Conservation (phyloP, 768 basidiomycete genomes). For the Termitomyces sp. region DNA sequence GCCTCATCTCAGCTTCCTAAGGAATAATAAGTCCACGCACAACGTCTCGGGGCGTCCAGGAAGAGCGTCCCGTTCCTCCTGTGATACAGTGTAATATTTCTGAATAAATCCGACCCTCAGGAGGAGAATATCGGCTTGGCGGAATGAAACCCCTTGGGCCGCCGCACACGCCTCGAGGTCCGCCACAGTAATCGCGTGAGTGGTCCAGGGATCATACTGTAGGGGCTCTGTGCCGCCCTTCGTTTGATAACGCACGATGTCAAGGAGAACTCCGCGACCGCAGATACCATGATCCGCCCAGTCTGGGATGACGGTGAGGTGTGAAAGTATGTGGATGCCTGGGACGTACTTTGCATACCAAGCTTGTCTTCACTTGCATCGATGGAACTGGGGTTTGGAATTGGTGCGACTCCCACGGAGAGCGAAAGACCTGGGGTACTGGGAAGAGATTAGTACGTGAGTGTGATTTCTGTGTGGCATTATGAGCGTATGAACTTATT, state of each 20-base stretch:
- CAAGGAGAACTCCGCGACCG: slow-evolving; percentile 63
- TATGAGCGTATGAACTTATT: slow-evolving; percentile 40
- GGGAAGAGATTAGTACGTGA: not conserved
- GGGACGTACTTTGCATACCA: slow-evolving; percentile 63
- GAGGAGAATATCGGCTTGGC: slow-evolving; percentile 56
- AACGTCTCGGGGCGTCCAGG: slow-evolving; percentile 42
- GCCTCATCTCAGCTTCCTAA: not conserved
- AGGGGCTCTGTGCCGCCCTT: slow-evolving; percentile 27
- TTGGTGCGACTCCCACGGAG: slow-evolving; percentile 38
- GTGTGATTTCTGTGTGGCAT: not conserved
- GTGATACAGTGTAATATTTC: slow-evolving; percentile 40
- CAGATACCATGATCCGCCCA: slow-evolving; percentile 71
- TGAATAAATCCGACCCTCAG: slow-evolving; percentile 59
- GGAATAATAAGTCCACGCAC: slow-evolving; percentile 28
- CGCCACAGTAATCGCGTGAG: slow-evolving; percentile 44
- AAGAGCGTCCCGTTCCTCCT: slow-evolving; percentile 41
- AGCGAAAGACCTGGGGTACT: slow-evolving; percentile 42
- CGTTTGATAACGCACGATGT: slow-evolving; percentile 52
- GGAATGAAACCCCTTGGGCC: slow-evolving; percentile 52
- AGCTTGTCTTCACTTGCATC: slow-evolving; percentile 43
- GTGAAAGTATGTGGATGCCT: not conserved
- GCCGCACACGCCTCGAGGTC: slow-evolving; percentile 57
- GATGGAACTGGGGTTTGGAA: slow-evolving; percentile 44
- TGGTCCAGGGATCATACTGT: slow-evolving; percentile 63
- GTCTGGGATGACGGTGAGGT: slow-evolving; percentile 30